Evolutionary conservation across 2,329 filamentous ascomycete genomes (phyloP).

Genomic region (Macrophomina pseudophaseolina): DNA sequence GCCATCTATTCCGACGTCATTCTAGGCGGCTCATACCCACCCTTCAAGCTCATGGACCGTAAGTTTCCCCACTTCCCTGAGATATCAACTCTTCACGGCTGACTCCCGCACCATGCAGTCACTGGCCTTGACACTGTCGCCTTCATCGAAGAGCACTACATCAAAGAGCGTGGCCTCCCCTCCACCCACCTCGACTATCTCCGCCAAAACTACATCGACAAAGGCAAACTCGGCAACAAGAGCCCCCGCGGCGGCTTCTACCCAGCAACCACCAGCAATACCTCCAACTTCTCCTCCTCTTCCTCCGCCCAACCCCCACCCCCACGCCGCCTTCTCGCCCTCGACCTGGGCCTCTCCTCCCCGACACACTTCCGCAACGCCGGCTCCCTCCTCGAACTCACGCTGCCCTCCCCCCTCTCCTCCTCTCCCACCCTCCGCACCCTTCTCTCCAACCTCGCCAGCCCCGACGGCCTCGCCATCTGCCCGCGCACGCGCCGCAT

Average conservation of each 20-base stretch:
- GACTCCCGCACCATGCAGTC: constrained; percentile 14
- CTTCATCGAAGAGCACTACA: constrained; percentile 60
- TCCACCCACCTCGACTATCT: constrained; percentile 51
- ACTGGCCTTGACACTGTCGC: constrained; percentile 61
- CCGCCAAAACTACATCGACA: constrained; percentile 51
- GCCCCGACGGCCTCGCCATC: constrained; percentile 43
- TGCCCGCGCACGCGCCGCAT: constrained; percentile 31
- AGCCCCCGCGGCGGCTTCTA: constrained; percentile 44
- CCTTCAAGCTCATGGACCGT: constrained; percentile 53
- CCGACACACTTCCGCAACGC: background rate
- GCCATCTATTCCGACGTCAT: constrained; percentile 51
- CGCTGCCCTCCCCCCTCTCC: background rate
- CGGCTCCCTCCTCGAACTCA: constrained; percentile 3
- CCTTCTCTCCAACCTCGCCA: background rate
- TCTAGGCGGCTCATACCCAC: constrained; percentile 32
- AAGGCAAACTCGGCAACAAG: constrained; percentile 56
- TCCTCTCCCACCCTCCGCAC: background rate
- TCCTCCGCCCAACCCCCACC: background rate
- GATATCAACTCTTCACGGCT: no score
- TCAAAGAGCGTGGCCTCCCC: constrained; percentile 54
- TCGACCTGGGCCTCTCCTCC: constrained; percentile 14
- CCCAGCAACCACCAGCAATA: background rate
- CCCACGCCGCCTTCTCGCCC: constrained; percentile 1
- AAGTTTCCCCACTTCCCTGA: background rate
- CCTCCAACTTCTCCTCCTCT: background rate